Evolutionary conservation across 1,139 yeast species (phyloP), one percentile per base, ranked within the genome.

Genomic region (Suhomyces kunorum): DNA sequence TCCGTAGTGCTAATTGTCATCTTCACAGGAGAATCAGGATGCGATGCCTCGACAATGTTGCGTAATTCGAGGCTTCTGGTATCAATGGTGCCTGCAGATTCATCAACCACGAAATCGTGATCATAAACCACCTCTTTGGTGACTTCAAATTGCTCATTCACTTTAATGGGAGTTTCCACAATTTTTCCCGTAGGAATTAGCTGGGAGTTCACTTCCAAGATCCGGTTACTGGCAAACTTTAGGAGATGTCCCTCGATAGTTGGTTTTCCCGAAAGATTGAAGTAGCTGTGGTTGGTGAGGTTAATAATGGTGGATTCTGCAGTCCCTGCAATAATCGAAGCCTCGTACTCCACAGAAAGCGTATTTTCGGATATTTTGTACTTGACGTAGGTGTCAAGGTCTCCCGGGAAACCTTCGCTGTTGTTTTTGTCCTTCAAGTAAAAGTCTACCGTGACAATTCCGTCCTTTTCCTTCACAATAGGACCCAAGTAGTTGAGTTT

Each of bases 211-310:
- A 70, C 68, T 41, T 70, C 78, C 50, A 81, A 58, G 40, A 53
- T 55, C 18, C 58, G 50, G 34, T 58, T 53, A 27, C 69, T 56
- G 12, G 46, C 41, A 19, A 70, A 47, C 34, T 58, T 58, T 14
- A 71, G 52, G n/a, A 49, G 42, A 3, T 71, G 62, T 8, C 70
- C 73, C 38, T 70, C 67, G 17, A 66, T 64, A 6, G 60, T 54
- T 9, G 45, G 40, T 8, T 56, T 50, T 18, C 54, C 56, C 2
- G 52, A 38, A 26, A 66, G 49, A 53, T 76, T 79, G 68, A 80
- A 80, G 59, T 80, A 81, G 13, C 81, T 63, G 55, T 83, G 89
- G 59, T 82, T 83, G 36, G 87, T 80, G 57, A 83, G 63, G 51
- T 78, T 76, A 37, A 82, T 67, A 20, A 75, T 65, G 3, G 88